Evolutionary conservation across 371 early-diverging fungal genomes (phyloP), one percentile per base, ranked within the genome.

Genomic region (Zychaea mexicana): DNA sequence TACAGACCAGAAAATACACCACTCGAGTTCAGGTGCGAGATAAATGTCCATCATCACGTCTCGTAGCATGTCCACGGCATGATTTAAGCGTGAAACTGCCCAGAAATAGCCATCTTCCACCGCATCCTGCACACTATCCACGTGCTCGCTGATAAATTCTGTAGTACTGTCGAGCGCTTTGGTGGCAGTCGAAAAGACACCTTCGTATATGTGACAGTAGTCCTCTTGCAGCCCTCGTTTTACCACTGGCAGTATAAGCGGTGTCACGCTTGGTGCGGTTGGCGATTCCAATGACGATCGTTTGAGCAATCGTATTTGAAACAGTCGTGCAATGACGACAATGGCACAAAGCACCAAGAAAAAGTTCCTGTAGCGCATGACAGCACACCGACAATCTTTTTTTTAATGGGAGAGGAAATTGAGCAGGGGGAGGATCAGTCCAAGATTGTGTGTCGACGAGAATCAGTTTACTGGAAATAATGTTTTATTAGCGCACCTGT

Each of bases 21-120:
- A 54, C 31, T 54, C 54, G 13, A 54, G 31, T 22, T 54, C 54
- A 3, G 54, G 54, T 30, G 54, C 54, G 6, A 54, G 22, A 54
- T 54, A 54, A 17, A 54, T 31, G 31, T 54, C 54, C 24, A 49
- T 49, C 49, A 49, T 49, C 0, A 49, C 22, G n/a, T 49, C 49
- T 24, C 49, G 24, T 49, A 49, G 9, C 3, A n/a, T 49, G 10
- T 49, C 49, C 10, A 49, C 24, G 26, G 3, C 49, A 49, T 49
- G 49, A 24, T 49, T 49, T 4, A 49, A 22, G 7, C 49, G 21
- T 19, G 49, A 49, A 6, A 24, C 49, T 19, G 49, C 22, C 49
- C 49, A 49, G n/a, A 49, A 22, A 24, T 49, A 49, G 6, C 49
- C 49, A 49, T 49, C 49, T 13, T 49, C 49, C 13, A 49, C 49